Evolutionary conservation across 169 alveolate genomes (phyloP), one percentile per base, ranked within the genome.

Genomic region (Babesia ovata): DNA sequence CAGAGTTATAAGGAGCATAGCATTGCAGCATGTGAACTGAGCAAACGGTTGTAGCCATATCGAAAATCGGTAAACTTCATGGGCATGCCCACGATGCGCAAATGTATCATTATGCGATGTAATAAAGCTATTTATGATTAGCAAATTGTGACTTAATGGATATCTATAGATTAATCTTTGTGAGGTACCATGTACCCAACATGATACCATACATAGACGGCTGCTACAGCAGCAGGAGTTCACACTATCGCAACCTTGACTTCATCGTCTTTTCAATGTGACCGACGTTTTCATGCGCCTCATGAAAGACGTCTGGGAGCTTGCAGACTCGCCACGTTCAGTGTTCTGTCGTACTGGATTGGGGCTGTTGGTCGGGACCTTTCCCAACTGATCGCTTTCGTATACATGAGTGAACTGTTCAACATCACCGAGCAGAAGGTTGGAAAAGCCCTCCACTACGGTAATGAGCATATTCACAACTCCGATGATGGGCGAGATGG

Each of bases 361-460:
- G 11, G 45, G 24, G 60, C 12, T 29, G 7, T 44, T n/a, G 36
- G 67, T 48, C 14, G 63, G 19, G 24, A 45, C 46, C 22, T 21
- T 52, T 19, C 50, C 76, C 62, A 81, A 57, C 73, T 81, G 88
- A 21, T 81, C 88, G 14, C 84, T 81, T 48, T 83, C 90, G 45
- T 73, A 83, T 3, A 83, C 70, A 65, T 83, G 90, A 8, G 96
- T 91, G 76, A 94, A 94, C 76, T 94, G 94, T 79, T 94, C 97
- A 59, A 94, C 92, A 70, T 94, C 97, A 14, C 98, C 98, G 16
- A 94, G 85, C 28, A 94, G 84, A 14, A 94, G 92, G 57, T 93
- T 94, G 29, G 98, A 88, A 67, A 94, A 90, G 12, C 98, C 96
- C 67, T 94, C 98, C 19, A 94, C 91, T 22, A 94, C 78, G 59